Conservation (phyloP, 495 filamentous ascomycete genomes). For the Tuber brumale region DNA sequence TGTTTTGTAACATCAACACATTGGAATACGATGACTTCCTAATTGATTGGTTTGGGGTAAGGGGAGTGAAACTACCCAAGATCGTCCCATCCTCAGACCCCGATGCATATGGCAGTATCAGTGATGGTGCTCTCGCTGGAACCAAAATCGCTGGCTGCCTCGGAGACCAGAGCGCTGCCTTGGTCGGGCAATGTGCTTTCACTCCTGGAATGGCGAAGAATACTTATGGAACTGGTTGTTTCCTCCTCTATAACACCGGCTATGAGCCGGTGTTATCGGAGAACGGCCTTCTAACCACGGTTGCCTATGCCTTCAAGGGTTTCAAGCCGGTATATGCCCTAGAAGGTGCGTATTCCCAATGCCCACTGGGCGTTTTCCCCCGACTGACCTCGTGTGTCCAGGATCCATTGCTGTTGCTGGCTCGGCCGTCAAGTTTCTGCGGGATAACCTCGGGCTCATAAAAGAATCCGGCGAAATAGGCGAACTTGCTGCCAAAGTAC, state of each 20-base stretch:
- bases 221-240: slow-evolving; percentile 94
- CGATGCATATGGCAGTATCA: slow-evolving; percentile 65
- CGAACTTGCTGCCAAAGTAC: slow-evolving; percentile 70
- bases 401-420: slow-evolving; percentile 75
- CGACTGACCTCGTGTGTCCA: slow-evolving; percentile 10
- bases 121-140: slow-evolving; percentile 62
- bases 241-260: slow-evolving; percentile 91
- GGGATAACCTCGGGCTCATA: slow-evolving; percentile 84
- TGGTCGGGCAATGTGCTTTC: slow-evolving; percentile 90
- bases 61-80: slow-evolving; percentile 70
- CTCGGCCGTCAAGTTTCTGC: slow-evolving; percentile 80
- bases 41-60: slow-evolving; percentile 69
- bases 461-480: slow-evolving; percentile 70
- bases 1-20: slow-evolving; percentile 91
- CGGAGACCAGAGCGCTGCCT: slow-evolving; percentile 84
- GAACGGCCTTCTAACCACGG: slow-evolving; percentile 79
- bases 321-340: slow-evolving; percentile 78
- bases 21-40: slow-evolving; percentile 77
- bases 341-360: slow-evolving; percentile 55
- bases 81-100: slow-evolving; percentile 81
- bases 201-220: slow-evolving; percentile 84
- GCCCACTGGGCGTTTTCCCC: background rate
- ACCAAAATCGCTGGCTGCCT: slow-evolving; percentile 79
- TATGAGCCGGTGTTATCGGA: slow-evolving; percentile 83
- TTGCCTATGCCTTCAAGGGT: slow-evolving; percentile 74